Evolutionary conservation across 306 rosid genomes (phyloP).

Genomic region (Pterocarpus macrocarpus): DNA sequence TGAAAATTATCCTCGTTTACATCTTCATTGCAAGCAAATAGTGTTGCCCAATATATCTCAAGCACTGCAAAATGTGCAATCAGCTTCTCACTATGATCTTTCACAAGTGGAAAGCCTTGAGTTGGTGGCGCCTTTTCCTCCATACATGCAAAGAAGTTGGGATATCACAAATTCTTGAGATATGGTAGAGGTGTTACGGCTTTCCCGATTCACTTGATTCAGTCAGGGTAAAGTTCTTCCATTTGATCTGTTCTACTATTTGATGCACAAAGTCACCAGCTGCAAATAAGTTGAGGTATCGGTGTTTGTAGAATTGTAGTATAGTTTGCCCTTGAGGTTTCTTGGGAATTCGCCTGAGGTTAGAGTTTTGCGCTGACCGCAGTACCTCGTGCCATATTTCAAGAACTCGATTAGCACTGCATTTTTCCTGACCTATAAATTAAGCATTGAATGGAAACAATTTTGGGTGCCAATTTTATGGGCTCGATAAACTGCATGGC

Average conservation of each 20-base stretch:
- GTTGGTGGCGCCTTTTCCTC: slow-evolving; percentile 76
- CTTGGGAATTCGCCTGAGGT: neutral
- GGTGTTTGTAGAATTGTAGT: too few relatives aligned
- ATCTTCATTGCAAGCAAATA: slow-evolving; percentile 91
- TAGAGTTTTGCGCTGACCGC: neutral
- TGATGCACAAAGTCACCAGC: slow-evolving; percentile 12
- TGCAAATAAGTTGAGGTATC: neutral
- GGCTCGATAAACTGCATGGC: neutral
- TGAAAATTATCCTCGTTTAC: slow-evolving; percentile 72
- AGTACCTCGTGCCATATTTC: neutral
- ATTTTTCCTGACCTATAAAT: slow-evolving; percentile 1
- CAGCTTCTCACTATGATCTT: slow-evolving; percentile 62
- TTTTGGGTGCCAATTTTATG: neutral
- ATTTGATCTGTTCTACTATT: neutral
- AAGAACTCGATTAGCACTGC: neutral
- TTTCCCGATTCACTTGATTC: slow-evolving; percentile 36
- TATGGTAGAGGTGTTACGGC: neutral
- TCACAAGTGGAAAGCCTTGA: slow-evolving; percentile 65
- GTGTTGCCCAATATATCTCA: slow-evolving; percentile 74
- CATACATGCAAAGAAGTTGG: slow-evolving; percentile 93
- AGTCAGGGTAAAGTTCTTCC: neutral
- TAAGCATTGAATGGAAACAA: slow-evolving; percentile 1
- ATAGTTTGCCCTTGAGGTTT: neutral
- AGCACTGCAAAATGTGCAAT: slow-evolving; percentile 64
- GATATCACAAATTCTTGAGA: slow-evolving; percentile 61